phyloP scores from a whole-genome alignment of 2,329 filamentous ascomycete genomes.

The Arthrobotrys iridis region DNA sequence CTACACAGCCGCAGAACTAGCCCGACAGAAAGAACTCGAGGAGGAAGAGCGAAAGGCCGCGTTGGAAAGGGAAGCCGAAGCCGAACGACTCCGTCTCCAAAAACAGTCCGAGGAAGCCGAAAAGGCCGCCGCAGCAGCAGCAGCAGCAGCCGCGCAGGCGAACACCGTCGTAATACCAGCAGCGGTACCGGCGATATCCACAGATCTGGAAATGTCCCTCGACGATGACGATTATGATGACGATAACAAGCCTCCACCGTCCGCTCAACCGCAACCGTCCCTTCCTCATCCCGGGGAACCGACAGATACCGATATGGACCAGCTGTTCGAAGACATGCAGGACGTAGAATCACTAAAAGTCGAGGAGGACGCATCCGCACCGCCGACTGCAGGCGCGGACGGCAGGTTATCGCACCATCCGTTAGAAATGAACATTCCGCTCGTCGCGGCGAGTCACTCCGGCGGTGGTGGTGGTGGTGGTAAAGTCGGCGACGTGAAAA shows the following conservation, averaged over 20 bases:
- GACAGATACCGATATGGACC: conserved; percentile 39
- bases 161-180: background rate
- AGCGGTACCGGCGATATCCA: background rate
- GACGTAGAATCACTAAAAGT: conserved; percentile 28
- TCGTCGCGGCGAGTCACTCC: conserved; percentile 31
- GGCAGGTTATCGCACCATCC: background rate
- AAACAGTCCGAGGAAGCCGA: conserved; percentile 45
- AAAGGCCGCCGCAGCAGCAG: conserved; percentile 9
- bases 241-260: background rate
- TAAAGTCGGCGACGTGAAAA: background rate
- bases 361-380: conserved; percentile 17
- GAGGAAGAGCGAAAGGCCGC: conserved; percentile 52
- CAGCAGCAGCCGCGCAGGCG: background rate
- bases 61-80: conserved; percentile 44
- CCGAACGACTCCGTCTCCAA: conserved; percentile 37
- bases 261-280: conserved; percentile 1
- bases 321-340: conserved; percentile 34
- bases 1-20: conserved; percentile 54
- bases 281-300: background rate
- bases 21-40: conserved; percentile 51
- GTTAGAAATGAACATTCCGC: conserved; percentile 43
- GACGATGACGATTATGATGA: conserved; percentile 11
- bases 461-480: background rate
- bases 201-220: conserved; percentile 39
- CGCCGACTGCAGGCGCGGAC: background rate